Evolutionary conservation across 352 stramenopile species (phyloP).

Genomic region (Pythium angustatum): DNA sequence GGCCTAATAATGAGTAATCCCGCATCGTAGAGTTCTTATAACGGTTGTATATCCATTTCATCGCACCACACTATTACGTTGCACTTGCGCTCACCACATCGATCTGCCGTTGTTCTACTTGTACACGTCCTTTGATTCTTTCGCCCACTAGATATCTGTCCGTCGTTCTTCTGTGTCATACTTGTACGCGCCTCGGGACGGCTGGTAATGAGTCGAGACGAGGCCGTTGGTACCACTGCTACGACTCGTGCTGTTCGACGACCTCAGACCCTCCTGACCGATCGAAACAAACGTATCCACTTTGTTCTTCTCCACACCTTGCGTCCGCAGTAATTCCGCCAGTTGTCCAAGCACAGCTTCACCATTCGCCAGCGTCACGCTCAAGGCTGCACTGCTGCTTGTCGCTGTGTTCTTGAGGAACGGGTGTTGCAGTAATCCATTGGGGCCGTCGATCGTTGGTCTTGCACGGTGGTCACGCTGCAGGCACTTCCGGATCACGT

Average conservation of each 20-base stretch:
- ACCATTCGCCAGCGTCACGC: conserved; percentile 37
- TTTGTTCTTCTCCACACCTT: conserved; percentile 44
- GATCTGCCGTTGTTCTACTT: background rate
- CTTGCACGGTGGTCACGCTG: conserved; percentile 77
- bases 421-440: conserved; percentile 80
- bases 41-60: conserved; percentile 2
- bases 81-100: background rate
- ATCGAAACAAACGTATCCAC: conserved; percentile 60
- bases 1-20: too few relatives aligned
- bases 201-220: conserved; percentile 12
- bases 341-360: conserved; percentile 41
- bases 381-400: background rate
- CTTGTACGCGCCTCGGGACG: conserved; percentile 32
- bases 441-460: conserved; percentile 76
- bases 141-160: conserved; percentile 62
- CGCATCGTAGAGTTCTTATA: background rate
- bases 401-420: conserved; percentile 54
- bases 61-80: background rate
- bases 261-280: conserved; percentile 38
- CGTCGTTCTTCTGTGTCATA: conserved; percentile 68
- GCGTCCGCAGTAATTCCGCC: conserved; percentile 44
- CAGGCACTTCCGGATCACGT: conserved; percentile 88
- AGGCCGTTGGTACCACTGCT: background rate
- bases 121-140: background rate
- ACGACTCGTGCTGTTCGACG: background rate